phyloP scores from a whole-genome alignment of 768 basidiomycete genomes.

The Pleurotus sapidus region DNA sequence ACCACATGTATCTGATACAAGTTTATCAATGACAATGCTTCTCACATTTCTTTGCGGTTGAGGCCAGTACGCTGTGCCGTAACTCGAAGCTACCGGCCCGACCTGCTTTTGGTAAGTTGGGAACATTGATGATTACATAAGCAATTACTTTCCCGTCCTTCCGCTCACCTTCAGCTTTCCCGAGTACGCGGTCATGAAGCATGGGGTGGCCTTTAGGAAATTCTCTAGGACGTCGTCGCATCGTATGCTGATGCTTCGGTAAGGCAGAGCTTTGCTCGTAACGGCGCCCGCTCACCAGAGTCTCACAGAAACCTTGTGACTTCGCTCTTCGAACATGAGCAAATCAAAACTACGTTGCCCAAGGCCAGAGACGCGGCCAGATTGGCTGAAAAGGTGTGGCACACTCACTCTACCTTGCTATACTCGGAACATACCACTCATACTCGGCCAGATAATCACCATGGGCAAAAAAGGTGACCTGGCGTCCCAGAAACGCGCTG shows the following conservation, averaged over 20 bases:
- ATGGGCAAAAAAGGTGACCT: conserved; percentile 84
- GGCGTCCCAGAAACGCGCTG: conserved; percentile 67
- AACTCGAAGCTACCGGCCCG: too few species aligned
- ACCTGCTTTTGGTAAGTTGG: too few species aligned
- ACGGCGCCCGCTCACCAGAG: conserved; percentile 5
- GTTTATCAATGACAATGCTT: neutral
- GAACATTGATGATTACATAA: neutral
- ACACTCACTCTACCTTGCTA: neutral
- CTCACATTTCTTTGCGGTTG: neutral
- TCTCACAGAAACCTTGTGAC: conserved; percentile 83
- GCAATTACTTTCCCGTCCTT: neutral
- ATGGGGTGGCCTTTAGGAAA: conserved; percentile 90
- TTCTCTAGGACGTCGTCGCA: conserved; percentile 91
- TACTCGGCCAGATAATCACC: conserved; percentile 70
- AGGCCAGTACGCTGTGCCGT: too few species aligned
- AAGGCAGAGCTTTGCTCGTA: conserved; percentile 14
- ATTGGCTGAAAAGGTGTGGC: conserved; percentile 83
- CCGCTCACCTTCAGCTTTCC: neutral
- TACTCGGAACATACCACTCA: neutral
- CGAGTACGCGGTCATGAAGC: conserved; percentile 65
- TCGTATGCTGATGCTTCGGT: conserved; percentile 92
- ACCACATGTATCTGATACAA: neutral
- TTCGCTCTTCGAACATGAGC: conserved; percentile 91
- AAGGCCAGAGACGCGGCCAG: conserved; percentile 92
- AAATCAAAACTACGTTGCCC: conserved; percentile 92